phyloP scores from a whole-genome alignment of 148 eudicot species.

The Simmondsia chinensis region DNA sequence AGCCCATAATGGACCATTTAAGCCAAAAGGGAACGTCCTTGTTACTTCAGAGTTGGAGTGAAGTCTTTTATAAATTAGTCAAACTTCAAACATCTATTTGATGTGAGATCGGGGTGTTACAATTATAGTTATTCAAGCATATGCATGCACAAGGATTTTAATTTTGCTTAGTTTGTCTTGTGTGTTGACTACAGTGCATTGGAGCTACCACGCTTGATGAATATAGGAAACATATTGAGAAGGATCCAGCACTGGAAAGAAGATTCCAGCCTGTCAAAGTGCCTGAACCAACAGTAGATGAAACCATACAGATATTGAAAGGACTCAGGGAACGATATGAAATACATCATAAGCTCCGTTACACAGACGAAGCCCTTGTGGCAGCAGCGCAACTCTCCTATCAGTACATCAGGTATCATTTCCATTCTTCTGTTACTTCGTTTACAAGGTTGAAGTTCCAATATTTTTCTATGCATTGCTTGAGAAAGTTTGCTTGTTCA shows the following conservation, averaged over 20 bases:
- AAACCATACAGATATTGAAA: slow-evolving; percentile 73
- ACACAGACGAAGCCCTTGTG: slow-evolving; percentile 72
- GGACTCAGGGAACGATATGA: slow-evolving; percentile 92
- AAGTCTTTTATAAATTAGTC: no score
- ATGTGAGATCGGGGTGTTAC: no score
- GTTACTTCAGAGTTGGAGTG: no score
- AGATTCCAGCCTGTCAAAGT: slow-evolving; percentile 93
- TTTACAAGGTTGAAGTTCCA: no score
- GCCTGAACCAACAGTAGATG: slow-evolving; percentile 92
- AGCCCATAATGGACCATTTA: no score
- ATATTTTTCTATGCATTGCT: no score
- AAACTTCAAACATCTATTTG: no score
- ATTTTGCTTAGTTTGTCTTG: background rate
- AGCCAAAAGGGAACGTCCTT: no score
- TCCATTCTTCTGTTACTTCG: background rate
- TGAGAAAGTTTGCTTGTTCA: no score
- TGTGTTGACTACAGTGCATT: slow-evolving; percentile 52
- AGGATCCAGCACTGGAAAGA: slow-evolving; percentile 92
- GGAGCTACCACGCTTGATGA: slow-evolving; percentile 97
- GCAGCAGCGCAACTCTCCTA: slow-evolving; percentile 76
- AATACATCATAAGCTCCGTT: slow-evolving; percentile 88
- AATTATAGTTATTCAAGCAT: no score
- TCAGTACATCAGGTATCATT: slow-evolving; percentile 72
- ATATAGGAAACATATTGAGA: slow-evolving; percentile 92
- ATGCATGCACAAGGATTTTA: background rate